These are phyloP conservation scores for Globisporangium okanoganense DNA, from an alignment of 352 stramenopile species.

Conservation along the genomic window DNA sequence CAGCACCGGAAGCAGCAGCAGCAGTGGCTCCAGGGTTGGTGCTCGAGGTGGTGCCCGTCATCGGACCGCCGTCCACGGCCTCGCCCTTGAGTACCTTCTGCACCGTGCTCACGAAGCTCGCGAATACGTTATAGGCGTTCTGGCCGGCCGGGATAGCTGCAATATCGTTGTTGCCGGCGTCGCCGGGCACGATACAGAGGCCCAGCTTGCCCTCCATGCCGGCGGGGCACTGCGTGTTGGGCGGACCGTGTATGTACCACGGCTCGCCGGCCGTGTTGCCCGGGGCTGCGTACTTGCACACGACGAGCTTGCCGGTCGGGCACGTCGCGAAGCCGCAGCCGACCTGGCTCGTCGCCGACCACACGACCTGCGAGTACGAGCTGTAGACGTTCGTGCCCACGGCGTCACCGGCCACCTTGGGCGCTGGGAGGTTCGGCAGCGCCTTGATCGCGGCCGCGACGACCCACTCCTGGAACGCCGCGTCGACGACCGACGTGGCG, in stretches of 20 bases:
- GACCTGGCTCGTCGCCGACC: conserved; percentile 51
- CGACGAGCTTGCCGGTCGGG: conserved; percentile 32
- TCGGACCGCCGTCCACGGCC: conserved; percentile 19
- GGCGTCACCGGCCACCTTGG: conserved; percentile 29
- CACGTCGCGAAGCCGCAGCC: conserved; percentile 58
- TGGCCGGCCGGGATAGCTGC: conserved; percentile 48
- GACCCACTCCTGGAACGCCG: conserved; percentile 58
- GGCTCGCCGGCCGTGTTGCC: conserved; percentile 47
- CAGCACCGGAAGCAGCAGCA: too few species aligned
- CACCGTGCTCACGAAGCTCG: conserved; percentile 46
- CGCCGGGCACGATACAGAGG: conserved; percentile 49
- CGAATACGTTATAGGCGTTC: conserved; percentile 59
- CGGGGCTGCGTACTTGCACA: conserved; percentile 56
- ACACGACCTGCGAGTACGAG: conserved; percentile 77
- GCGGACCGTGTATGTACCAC: conserved; percentile 58
- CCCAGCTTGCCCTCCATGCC: conserved; percentile 39
- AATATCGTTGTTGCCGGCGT: conserved; percentile 44
- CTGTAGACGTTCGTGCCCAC: conserved; percentile 63
- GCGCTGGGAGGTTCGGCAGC: conserved; percentile 42
- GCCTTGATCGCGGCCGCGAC: conserved; percentile 43
- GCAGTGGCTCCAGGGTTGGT: conserved; percentile 10
- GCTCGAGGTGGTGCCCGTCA: conserved; percentile 6
- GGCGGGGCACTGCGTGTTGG: conserved; percentile 41
- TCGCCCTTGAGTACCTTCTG: conserved; percentile 43
- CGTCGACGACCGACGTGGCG: conserved; percentile 33